A percentile compares a stretch with the other conserved stretches of the same genome.
Evolutionary conservation across 345 rosid species (phyloP).

Genomic region (Linum tenue): DNA sequence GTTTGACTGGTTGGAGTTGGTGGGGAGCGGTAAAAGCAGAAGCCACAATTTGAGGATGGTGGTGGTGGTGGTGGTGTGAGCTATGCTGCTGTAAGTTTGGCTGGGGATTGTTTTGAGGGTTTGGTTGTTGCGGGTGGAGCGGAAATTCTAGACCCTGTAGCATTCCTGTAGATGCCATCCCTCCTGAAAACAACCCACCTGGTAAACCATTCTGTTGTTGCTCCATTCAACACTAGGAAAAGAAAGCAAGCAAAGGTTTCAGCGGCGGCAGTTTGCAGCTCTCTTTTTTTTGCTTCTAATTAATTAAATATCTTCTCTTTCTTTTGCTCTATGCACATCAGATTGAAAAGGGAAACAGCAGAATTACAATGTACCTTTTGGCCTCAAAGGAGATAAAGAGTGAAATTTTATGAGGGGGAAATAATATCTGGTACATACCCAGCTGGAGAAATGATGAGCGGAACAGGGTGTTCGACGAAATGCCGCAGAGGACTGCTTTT

Average conservation of each 20-base stretch:
- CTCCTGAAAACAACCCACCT: constrained; percentile 56
- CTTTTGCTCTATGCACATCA: too few species aligned
- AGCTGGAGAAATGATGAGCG: not conserved
- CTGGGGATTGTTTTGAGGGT: constrained; percentile 32
- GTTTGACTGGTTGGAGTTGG: constrained; percentile 38
- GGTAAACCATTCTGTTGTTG: constrained; percentile 40
- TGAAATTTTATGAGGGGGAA: too few species aligned
- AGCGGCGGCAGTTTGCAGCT: too few species aligned
- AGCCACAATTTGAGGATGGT: constrained; percentile 49
- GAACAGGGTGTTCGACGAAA: not conserved
- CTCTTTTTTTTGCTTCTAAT: too few species aligned
- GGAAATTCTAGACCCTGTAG: constrained; percentile 58
- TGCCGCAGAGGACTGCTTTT: not conserved
- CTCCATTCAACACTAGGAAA: not conserved
- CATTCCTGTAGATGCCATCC: constrained; percentile 40
- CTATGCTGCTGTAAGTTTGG: constrained; percentile 29
- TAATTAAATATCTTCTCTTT: too few species aligned
- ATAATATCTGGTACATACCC: not conserved
- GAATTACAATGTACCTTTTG: too few species aligned
- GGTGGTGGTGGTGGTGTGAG: constrained; percentile 33
- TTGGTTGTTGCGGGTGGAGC: constrained; percentile 50
- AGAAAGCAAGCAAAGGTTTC: too few species aligned
- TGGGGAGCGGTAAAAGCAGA: constrained; percentile 30
- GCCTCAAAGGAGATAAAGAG: too few species aligned
- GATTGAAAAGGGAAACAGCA: too few species aligned